A percentile compares a stretch with the other conserved stretches of the same genome.
Conservation (phyloP, 2,329 filamentous ascomycete genomes). For the Curvularia sp. region DNA sequence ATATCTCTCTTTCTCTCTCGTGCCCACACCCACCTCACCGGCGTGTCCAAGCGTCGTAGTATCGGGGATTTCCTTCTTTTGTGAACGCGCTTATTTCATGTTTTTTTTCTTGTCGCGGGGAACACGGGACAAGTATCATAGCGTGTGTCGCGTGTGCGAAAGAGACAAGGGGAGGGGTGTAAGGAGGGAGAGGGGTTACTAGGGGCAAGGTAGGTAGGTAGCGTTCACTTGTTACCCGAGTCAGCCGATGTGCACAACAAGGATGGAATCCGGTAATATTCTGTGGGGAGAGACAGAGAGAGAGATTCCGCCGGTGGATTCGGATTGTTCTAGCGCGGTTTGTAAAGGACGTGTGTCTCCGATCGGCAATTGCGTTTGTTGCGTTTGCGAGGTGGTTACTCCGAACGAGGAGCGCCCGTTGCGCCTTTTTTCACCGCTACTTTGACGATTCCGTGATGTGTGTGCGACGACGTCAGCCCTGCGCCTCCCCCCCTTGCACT, state of each 20-base stretch:
- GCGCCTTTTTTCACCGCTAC: no score
- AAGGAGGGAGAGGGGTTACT: no score
- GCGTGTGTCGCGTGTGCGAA: no score
- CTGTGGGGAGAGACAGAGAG: not conserved
- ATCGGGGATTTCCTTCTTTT: no score
- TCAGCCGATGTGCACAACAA: no score
- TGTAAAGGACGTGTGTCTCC: not conserved
- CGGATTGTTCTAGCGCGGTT: not conserved
- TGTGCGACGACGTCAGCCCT: not conserved
- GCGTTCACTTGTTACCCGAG: no score
- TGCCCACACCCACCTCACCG: not conserved
- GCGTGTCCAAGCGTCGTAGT: not conserved
- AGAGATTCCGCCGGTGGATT: no score
- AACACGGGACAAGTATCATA: no score
- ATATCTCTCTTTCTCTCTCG: not conserved
- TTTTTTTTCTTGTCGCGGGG: not conserved
- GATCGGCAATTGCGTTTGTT: not conserved
- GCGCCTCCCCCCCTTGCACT: not conserved
- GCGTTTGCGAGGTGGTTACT: not conserved
- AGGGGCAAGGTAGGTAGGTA: no score
- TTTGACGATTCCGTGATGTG: conserved; percentile 2
- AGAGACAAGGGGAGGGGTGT: no score
- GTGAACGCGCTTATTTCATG: not conserved
- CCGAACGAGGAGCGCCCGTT: no score
- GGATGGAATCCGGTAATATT: not conserved